These are phyloP conservation scores for Pythium brassicae DNA, from an alignment of 352 stramenopile species.

Conservation along the genomic window DNA sequence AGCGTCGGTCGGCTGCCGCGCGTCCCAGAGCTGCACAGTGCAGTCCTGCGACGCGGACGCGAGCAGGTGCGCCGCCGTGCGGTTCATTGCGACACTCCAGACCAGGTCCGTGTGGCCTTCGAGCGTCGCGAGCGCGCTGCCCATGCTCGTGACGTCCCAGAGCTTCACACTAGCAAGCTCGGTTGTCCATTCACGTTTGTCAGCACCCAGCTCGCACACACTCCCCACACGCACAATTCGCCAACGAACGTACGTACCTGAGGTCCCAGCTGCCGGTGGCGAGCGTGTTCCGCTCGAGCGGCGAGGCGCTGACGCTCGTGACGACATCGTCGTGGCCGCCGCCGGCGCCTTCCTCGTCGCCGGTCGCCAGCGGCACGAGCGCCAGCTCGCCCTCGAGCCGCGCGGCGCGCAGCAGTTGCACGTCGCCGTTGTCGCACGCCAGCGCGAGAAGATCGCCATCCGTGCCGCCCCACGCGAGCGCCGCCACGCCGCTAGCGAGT, in stretches of 20 bases:
- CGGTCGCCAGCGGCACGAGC: constrained; percentile 26
- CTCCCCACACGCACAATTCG: neutral
- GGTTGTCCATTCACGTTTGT: no score
- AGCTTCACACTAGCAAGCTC: constrained; percentile 50
- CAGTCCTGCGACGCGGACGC: constrained; percentile 63
- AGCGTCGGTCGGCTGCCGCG: constrained; percentile 37
- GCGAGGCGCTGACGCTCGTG: constrained; percentile 43
- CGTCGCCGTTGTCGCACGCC: constrained; percentile 75
- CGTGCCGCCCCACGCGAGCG: constrained; percentile 47
- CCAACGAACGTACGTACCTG: constrained; percentile 58
- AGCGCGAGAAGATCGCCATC: constrained; percentile 46
- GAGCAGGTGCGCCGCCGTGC: constrained; percentile 31
- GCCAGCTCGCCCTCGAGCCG: constrained; percentile 27
- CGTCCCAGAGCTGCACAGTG: constrained; percentile 74
- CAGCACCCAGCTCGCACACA: neutral
- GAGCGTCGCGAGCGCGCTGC: constrained; percentile 46
- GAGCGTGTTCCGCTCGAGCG: constrained; percentile 36
- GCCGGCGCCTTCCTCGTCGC: constrained; percentile 19
- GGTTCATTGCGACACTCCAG: constrained; percentile 60
- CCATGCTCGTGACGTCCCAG: constrained; percentile 55
- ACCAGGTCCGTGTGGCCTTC: constrained; percentile 71
- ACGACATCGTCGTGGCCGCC: constrained; percentile 72
- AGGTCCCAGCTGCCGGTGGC: constrained; percentile 67
- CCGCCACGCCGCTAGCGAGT: constrained; percentile 39
- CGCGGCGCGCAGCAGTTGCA: constrained; percentile 38